These are phyloP conservation scores for Dentiscutata heterogama DNA, from an alignment of 371 early-diverging fungal species.

Conservation along the genomic window DNA sequence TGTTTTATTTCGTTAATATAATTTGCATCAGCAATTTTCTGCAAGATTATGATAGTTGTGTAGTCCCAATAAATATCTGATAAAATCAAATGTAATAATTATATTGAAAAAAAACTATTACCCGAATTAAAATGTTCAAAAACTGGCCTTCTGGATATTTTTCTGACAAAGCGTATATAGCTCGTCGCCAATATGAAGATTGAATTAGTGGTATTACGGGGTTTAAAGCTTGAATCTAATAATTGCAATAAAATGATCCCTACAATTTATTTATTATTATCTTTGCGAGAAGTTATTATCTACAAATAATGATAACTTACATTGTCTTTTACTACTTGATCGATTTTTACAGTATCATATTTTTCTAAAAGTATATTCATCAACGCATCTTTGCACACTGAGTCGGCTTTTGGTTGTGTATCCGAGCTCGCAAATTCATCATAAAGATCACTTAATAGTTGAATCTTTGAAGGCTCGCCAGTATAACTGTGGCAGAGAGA, in stretches of 20 bases:
- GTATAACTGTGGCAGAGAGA: neutral
- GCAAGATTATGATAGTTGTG: neutral
- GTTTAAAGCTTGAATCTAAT: constrained; percentile 8
- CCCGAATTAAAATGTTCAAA: constrained; percentile 33
- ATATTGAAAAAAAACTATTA: constrained; percentile 4
- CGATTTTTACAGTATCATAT: constrained; percentile 21
- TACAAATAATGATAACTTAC: neutral
- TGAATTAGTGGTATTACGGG: constrained; percentile 20
- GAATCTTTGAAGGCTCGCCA: neutral
- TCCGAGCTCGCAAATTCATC: neutral
- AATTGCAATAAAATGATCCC: neutral
- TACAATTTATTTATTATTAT: neutral
- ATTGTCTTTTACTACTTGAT: neutral
- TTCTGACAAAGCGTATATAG: constrained; percentile 30
- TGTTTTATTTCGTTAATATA: constrained; percentile 30
- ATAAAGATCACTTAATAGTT: neutral
- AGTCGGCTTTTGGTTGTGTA: neutral
- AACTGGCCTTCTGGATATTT: constrained; percentile 37
- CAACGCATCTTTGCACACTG: neutral
- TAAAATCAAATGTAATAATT: neutral
- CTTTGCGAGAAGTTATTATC: neutral
- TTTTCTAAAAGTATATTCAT: constrained; percentile 6
- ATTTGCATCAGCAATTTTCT: constrained; percentile 34
- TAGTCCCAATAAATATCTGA: neutral
- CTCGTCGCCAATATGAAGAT: constrained; percentile 23